phyloP scores from a whole-genome alignment of 1,284 basidiomycete genomes.

The Microbotryum saponariae region DNA sequence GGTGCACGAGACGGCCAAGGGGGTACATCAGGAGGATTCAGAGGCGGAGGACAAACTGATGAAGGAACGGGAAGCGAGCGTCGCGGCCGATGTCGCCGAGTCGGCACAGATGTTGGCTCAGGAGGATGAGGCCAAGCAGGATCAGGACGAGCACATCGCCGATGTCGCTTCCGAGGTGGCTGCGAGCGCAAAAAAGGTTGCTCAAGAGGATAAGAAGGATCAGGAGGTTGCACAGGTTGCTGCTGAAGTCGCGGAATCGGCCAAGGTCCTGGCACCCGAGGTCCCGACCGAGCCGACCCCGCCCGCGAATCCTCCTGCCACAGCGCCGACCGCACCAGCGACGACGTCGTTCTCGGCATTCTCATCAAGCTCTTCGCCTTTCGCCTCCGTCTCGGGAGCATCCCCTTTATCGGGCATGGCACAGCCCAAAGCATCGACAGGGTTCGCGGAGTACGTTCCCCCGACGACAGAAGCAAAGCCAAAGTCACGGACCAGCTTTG shows the following conservation, averaged over 20 bases:
- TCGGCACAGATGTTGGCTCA: constrained; percentile 8
- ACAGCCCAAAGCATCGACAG: no score
- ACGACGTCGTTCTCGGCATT: constrained; percentile 19
- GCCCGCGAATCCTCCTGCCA: neutral
- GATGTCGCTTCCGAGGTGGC: constrained; percentile 6
- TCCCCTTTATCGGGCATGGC: no score
- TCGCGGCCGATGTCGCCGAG: neutral
- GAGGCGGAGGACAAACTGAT: neutral
- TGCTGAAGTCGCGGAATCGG: constrained; percentile 14
- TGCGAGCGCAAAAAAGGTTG: neutral
- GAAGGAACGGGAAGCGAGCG: neutral
- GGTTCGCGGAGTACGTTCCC: no score
- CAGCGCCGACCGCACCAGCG: constrained; percentile 2
- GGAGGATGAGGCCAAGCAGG: constrained; percentile 7
- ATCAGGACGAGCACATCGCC: neutral
- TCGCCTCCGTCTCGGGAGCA: constrained; percentile 15
- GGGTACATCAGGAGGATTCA: neutral
- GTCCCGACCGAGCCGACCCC: constrained; percentile 5
- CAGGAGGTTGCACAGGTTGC: constrained; percentile 8
- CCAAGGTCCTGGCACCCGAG: neutral
- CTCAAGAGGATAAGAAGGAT: constrained; percentile 1
- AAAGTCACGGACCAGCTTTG: no score
- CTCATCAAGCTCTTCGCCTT: constrained; percentile 18
- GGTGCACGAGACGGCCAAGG: constrained; percentile 3
- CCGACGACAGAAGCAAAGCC: no score